Base-by-base conservation (phyloP, 2,329 filamentous ascomycete species). In the Stachybotrys elegans region DNA sequence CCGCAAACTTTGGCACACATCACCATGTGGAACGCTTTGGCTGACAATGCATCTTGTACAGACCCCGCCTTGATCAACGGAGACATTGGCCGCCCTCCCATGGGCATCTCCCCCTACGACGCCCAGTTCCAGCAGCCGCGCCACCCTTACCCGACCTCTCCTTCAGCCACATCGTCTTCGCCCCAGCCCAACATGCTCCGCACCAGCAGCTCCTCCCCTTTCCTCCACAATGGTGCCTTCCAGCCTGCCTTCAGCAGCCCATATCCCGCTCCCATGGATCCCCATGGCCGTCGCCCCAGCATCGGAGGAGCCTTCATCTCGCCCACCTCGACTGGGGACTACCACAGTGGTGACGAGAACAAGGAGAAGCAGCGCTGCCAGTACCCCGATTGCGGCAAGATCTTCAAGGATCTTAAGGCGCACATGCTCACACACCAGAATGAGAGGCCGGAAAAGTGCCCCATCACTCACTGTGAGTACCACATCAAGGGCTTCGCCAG, bases 381-480 rank as follows among this genome's bases (percentile, higher is more conserved):
- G 1, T 83, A 90, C 58, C 82, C 86, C 6, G 88, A 92, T 46
- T 95, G 90, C 57, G 88, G 89, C 51, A 83, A 86, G 57, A 76
- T 84, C 46, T 94, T 94, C 77, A 94, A 94, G 69, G 90, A 95
- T 59, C 71, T 95, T 51, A 92, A 92, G 67, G 90, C 91, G 8
- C 91, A 96, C 66, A 92, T 94, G 86, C 79, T 95, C 61, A 96
- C 91, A 0, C 91, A 96, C 65, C 88, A 93, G 66, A 86, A 82
- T 46, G 89, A 95, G 69, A 78, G 91, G 20, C 91, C 91, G 0
- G 90, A 95, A 62, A 96, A 96, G 71, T 96, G 91, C 68, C 91
- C 91, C 1, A 95, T 95, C 54, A 75, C 85, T 46, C 93, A 84
- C 0, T 96, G 91, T 71, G 89, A 95, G 58, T 96, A 95, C 67